A percentile compares a stretch with the other conserved stretches of the same genome.
phyloP scores from a whole-genome alignment of 163 green algal species.

The Scenedesmus sp. region DNA sequence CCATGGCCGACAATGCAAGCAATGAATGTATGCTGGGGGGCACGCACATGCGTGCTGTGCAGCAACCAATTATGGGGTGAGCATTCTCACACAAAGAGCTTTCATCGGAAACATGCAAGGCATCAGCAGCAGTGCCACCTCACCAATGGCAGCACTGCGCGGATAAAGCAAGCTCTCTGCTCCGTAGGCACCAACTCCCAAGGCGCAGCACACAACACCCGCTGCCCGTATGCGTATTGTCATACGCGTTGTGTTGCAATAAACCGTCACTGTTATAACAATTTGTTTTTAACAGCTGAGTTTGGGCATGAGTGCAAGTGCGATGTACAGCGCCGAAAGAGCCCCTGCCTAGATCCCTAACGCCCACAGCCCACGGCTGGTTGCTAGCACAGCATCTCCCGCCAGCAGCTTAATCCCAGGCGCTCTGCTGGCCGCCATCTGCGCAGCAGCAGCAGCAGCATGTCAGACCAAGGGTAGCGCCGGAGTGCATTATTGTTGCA shows the following conservation, averaged over 20 bases:
- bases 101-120: not conserved
- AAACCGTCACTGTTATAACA: slow-evolving; percentile 6
- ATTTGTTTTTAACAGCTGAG: not conserved
- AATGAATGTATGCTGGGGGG: slow-evolving; percentile 34
- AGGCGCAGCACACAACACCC: not conserved
- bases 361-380: slow-evolving; percentile 36
- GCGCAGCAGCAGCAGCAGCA: no score
- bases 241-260: no score
- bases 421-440: slow-evolving; percentile 21
- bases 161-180: not conserved
- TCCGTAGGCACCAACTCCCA: not conserved
- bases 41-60: slow-evolving; percentile 52
- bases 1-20: not conserved
- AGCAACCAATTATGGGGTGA: slow-evolving; percentile 41
- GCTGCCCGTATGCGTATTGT: not conserved
- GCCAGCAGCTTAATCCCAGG: slow-evolving; percentile 40
- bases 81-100: slow-evolving; percentile 26
- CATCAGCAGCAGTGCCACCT: not conserved
- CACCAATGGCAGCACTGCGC: not conserved
- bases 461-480: no score
- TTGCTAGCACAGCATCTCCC: slow-evolving; percentile 24
- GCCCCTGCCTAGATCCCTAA: not conserved
- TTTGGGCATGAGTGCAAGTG: not conserved
- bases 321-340: not conserved
- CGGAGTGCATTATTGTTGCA: no score